Conservation (phyloP, 1,284 basidiomycete species). For the Ustilago lituana region DNA sequence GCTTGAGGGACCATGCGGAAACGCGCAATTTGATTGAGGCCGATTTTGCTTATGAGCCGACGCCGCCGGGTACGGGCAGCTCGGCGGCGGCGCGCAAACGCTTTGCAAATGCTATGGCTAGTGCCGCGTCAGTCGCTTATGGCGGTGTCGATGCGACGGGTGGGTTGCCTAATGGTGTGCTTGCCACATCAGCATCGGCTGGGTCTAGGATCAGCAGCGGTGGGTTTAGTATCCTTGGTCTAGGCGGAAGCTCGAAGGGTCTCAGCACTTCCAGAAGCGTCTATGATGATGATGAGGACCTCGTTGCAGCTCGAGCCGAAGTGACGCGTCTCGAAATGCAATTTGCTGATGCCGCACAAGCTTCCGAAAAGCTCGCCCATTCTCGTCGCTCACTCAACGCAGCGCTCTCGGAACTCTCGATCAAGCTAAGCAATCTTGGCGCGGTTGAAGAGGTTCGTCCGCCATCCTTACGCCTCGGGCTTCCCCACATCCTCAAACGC, state of each 20-base stretch:
- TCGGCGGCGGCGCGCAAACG: slow-evolving; percentile 49
- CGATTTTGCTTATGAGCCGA: slow-evolving; percentile 60
- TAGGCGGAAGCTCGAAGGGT: slow-evolving; percentile 40
- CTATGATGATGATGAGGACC: slow-evolving; percentile 57
- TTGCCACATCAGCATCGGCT: slow-evolving; percentile 48
- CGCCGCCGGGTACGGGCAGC: slow-evolving; percentile 43
- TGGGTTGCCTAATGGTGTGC: slow-evolving; percentile 50
- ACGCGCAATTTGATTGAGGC: slow-evolving; percentile 60
- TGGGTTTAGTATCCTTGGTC: slow-evolving; percentile 41
- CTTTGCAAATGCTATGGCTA: slow-evolving; percentile 50
- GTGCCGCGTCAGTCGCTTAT: slow-evolving; percentile 45
- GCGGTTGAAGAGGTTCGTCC: slow-evolving; percentile 48
- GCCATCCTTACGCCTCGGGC: slow-evolving; percentile 31
- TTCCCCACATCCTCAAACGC: slow-evolving; percentile 41
- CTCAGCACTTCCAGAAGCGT: slow-evolving; percentile 50
- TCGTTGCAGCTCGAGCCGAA: slow-evolving; percentile 56
- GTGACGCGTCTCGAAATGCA: slow-evolving; percentile 62
- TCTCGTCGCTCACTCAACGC: slow-evolving; percentile 31
- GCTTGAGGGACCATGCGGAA: slow-evolving; percentile 53
- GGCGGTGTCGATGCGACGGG: slow-evolving; percentile 45
- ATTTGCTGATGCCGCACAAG: slow-evolving; percentile 53
- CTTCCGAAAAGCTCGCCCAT: slow-evolving; percentile 45
- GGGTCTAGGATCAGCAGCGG: slow-evolving; percentile 28
- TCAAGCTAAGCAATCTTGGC: slow-evolving; percentile 46
- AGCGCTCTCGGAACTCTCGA: slow-evolving; percentile 28